These are phyloP conservation scores for Phytophthora pistaciae DNA, from an alignment of 352 stramenopile species.

Conservation along the genomic window DNA sequence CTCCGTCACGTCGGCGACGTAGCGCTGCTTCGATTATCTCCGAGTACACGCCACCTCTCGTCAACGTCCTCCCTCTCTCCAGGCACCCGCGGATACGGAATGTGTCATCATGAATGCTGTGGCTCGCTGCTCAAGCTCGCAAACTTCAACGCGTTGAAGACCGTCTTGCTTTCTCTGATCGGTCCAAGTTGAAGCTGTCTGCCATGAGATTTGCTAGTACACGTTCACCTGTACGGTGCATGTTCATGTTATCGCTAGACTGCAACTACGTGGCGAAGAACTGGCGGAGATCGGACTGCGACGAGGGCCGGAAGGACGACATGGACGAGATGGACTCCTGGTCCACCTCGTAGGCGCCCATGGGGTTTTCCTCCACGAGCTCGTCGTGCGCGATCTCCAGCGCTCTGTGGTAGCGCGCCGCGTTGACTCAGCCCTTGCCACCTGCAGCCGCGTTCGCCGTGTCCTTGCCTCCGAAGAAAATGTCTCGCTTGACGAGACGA, in stretches of 20 bases:
- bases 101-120: background rate
- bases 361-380: constrained; percentile 32
- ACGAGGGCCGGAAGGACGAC: constrained; percentile 37
- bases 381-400: constrained; percentile 33
- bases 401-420: constrained; percentile 19
- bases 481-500: background rate
- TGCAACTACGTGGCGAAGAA: constrained; percentile 23
- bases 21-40: background rate
- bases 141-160: constrained; percentile 2
- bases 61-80: background rate
- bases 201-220: background rate
- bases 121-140: background rate
- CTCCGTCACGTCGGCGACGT: background rate
- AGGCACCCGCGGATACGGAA: background rate
- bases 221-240: background rate
- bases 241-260: background rate
- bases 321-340: constrained; percentile 41
- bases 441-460: background rate
- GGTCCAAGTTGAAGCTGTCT: constrained; percentile 1
- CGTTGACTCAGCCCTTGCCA: constrained; percentile 24
- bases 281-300: constrained; percentile 30
- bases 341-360: constrained; percentile 39
- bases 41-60: background rate
- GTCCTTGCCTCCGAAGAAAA: background rate
- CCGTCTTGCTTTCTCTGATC: background rate